phyloP scores from a whole-genome alignment of 2,329 filamentous ascomycete species.

The Trichophyton schoenleinii region DNA sequence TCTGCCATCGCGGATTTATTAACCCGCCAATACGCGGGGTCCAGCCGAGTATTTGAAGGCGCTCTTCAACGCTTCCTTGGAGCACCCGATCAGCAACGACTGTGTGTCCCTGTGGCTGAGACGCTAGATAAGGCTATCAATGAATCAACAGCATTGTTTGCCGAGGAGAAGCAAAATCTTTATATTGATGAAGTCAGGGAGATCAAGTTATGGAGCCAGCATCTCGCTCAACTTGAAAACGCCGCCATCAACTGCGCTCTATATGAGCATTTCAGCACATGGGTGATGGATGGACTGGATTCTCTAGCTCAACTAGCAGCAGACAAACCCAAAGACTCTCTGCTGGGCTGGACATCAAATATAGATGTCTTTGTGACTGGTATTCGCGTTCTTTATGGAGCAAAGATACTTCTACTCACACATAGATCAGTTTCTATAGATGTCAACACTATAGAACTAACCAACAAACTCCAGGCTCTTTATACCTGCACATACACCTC shows the following conservation, averaged over 20 bases:
- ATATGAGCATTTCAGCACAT: conserved; percentile 18
- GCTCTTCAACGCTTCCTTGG: conserved; percentile 30
- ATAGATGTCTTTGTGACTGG: conserved; percentile 48
- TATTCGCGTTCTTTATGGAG: conserved; percentile 28
- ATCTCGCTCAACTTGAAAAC: conserved; percentile 31
- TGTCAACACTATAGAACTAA: conserved; percentile 13
- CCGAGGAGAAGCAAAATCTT: conserved; percentile 85
- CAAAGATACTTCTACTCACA: conserved; percentile 22
- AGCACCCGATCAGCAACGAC: conserved; percentile 15
- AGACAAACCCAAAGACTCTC: conserved; percentile 42
- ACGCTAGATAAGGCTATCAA: conserved; percentile 24
- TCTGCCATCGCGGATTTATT: conserved; percentile 29
- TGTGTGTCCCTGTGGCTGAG: conserved; percentile 18
- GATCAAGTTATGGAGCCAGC: conserved; percentile 51
- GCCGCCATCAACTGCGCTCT: conserved; percentile 14
- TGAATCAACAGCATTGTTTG: conserved; percentile 51
- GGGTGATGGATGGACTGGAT: conserved; percentile 24
- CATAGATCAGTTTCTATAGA: conserved; percentile 13
- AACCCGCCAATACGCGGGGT: conserved; percentile 22
- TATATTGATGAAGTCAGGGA: conserved; percentile 75
- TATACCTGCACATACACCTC: conserved; percentile 6
- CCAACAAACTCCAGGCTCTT: conserved; percentile 18
- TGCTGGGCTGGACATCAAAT: conserved; percentile 61
- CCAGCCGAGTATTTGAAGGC: conserved; percentile 23
- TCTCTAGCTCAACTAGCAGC: conserved; percentile 20